A percentile compares a stretch with the other conserved stretches of the same genome.
Evolutionary conservation across 129 eudicot genomes (phyloP).

Genomic region (Chrysanthemum seticuspe): DNA sequence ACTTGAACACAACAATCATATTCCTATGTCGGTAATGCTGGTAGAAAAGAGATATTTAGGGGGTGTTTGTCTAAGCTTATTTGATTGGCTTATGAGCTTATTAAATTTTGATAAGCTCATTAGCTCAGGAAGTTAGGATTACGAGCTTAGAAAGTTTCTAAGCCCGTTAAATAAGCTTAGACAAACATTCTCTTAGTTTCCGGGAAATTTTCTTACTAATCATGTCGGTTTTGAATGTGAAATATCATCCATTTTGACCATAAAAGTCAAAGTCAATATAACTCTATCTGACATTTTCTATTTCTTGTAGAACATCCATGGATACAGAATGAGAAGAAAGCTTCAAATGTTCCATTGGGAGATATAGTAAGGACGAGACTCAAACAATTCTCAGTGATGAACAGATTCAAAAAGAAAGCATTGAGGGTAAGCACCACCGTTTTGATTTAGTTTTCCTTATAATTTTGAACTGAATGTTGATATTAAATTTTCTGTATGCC

Average conservation of each 20-base stretch:
- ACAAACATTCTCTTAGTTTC: neutral
- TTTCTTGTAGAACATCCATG: conserved; percentile 76
- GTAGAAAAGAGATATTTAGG: neutral
- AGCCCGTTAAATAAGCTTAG: too few species aligned
- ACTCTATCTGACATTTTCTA: conserved; percentile 2
- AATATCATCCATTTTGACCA: neutral
- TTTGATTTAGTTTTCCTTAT: neutral
- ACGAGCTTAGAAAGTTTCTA: too few species aligned
- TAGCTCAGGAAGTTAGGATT: too few species aligned
- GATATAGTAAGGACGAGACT: conserved; percentile 94
- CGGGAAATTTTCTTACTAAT: neutral
- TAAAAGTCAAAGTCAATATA: neutral
- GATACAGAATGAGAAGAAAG: conserved; percentile 89
- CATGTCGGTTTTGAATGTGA: neutral
- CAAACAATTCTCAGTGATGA: conserved; percentile 92
- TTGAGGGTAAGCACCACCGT: conserved; percentile 59
- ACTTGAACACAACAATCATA: neutral
- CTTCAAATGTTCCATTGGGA: conserved; percentile 94
- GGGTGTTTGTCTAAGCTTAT: neutral
- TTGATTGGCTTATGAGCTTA: too few species aligned
- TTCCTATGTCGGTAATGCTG: neutral
- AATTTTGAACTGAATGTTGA: neutral
- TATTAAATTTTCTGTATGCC: neutral
- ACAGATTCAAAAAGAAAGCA: conserved; percentile 92
- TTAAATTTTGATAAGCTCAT: too few species aligned